Percentiles rank a stretch among this genome's conserved stretches.
phyloP scores from a whole-genome alignment of 371 early-diverging fungal species.

The Mortierella sp. region DNA sequence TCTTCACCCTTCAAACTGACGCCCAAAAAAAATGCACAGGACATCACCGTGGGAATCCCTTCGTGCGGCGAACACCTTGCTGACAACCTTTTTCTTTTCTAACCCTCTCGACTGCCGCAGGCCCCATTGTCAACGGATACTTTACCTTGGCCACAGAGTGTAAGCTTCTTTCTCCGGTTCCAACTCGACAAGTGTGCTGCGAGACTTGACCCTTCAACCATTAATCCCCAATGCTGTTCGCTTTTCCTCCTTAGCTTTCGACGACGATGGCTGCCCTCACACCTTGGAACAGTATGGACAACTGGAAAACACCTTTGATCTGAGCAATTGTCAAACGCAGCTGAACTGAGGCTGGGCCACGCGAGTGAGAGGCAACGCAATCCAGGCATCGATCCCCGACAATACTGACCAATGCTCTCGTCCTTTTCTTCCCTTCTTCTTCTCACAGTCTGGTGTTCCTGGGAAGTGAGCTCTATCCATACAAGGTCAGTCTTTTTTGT shows the following conservation, averaged over 20 bases:
- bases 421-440: not conserved
- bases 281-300: constrained; percentile 75
- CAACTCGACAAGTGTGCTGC: not conserved
- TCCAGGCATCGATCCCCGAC: not conserved
- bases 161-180: constrained; percentile 28
- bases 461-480: constrained; percentile 78
- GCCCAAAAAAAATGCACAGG: not conserved
- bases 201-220: not conserved
- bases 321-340: not conserved
- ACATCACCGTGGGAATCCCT: not conserved
- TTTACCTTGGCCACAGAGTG: constrained; percentile 77
- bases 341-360: not conserved
- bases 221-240: not conserved
- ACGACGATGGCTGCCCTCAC: constrained; percentile 80
- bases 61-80: not conserved
- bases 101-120: constrained; percentile 36
- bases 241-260: constrained; percentile 64
- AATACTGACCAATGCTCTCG: not conserved
- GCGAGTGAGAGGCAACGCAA: not conserved
- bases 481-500: constrained; percentile 61
- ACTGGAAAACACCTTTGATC: not conserved
- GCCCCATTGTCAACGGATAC: constrained; percentile 76
- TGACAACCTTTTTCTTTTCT: not conserved
- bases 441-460: constrained; percentile 69
- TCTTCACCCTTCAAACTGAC: not conserved